A percentile compares a stretch with the other conserved stretches of the same genome.
Conservation (phyloP, 345 rosid genomes). For the Salix koriyanagi region DNA sequence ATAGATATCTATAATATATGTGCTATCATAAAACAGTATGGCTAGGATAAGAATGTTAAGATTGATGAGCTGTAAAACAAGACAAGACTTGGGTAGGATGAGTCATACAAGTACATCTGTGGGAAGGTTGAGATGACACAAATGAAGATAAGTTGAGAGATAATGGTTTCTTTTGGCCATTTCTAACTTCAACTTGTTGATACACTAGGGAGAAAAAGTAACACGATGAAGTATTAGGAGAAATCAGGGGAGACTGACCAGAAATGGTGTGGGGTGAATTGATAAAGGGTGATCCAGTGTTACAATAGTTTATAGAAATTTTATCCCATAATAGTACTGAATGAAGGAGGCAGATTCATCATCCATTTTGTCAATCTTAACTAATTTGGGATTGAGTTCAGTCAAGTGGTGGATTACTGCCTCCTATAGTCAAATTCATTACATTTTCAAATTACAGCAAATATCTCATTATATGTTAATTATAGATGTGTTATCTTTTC, state of each 20-base stretch:
- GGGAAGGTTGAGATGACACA: background rate
- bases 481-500: background rate
- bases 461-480: background rate
- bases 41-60: background rate
- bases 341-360: background rate
- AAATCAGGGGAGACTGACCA: background rate
- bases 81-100: background rate
- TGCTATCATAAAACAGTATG: background rate
- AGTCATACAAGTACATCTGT: background rate
- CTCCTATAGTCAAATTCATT: background rate
- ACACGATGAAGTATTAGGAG: background rate
- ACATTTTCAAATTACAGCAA: background rate
- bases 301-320: background rate
- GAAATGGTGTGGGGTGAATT: background rate
- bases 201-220: background rate
- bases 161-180: background rate
- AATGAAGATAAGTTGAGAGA: background rate
- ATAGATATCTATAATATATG: background rate
- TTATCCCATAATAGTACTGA: background rate
- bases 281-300: background rate
- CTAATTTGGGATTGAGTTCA: background rate
- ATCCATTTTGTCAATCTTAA: background rate
- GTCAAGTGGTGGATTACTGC: background rate
- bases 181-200: background rate
- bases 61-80: background rate